Evolutionary conservation across 179 eudicot species (phyloP), one percentile per base, ranked within the genome.

Genomic region (Corrigiola litoralis): DNA sequence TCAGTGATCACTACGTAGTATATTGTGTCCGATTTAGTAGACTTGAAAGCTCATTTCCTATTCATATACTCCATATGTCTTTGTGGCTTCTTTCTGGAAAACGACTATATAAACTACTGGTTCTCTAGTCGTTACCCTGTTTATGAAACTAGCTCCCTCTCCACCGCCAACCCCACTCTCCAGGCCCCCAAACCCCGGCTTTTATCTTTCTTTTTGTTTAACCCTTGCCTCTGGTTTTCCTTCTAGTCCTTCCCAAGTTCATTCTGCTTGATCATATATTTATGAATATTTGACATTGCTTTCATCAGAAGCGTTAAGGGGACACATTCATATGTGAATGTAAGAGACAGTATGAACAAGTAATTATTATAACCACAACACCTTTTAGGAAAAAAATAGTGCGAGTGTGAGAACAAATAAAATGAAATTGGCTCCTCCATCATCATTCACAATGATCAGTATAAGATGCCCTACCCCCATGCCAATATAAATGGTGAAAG

Each of bases 311-410:
- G 76, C 71, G 17, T 58, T 24, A 58, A 4, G 27, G 45, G 36
- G 40, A 29, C 66, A 28, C 28, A 18, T 46, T 47, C 56, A 44
- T 29, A 34, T 54, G 68, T 55, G 64, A 45, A 63, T 63, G 57
- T 58, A 46, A 62, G 51, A 27, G 37, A 44, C 45, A 49, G 31
- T 14, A 18, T 4, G 17, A 46, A 46, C 28, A 31, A 42, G 47
- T 66, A 66, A 59, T 71, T 29, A 71, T 72, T 29, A 71, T 72
- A 11, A 33, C 40, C 25, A 44, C 6, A 10, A 36, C 40, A 52
- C 5, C 58, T 38, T 51, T 52, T 6, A 14, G 3, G 17, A 11
- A 52, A 41, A 6, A 16, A 41, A 38, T 44, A 29, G 65, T 60
- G 65, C 23, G 28, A 17, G 4, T 11, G 18, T 6, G 7, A 23